These are phyloP conservation scores for Trypanosomatidae sp. DNA, from an alignment of 208 protist genomes.

Conservation along the genomic window DNA sequence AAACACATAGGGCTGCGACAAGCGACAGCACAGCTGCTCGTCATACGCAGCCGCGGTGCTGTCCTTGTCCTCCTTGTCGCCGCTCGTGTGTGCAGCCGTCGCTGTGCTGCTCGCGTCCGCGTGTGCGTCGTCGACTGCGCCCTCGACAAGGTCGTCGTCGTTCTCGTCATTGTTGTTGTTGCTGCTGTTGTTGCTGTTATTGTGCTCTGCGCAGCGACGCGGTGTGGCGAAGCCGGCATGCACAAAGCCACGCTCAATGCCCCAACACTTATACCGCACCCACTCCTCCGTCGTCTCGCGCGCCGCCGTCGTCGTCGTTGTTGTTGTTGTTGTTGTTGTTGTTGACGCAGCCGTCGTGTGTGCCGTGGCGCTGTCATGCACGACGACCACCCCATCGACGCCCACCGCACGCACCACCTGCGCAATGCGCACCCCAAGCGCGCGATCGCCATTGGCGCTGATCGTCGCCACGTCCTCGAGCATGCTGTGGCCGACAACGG, in stretches of 20 bases:
- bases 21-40: constrained; percentile 80
- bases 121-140: no score
- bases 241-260: background rate
- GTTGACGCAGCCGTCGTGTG: constrained; percentile 95
- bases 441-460: constrained; percentile 98
- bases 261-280: background rate
- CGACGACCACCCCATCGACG: constrained; percentile 98
- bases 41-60: no score
- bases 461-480: constrained; percentile 98
- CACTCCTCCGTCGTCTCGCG: no score
- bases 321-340: no score
- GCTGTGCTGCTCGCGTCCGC: no score
- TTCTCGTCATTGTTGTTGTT: constrained; percentile 49
- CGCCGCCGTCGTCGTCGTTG: no score
- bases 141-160: no score
- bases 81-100: no score
- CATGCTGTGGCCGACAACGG: constrained; percentile 89
- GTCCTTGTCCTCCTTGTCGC: no score
- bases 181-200: background rate
- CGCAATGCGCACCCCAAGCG: constrained; percentile 96
- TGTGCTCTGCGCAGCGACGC: constrained; percentile 15
- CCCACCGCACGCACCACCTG: constrained; percentile 97
- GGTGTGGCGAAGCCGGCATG: background rate
- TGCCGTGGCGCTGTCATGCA: constrained; percentile 95
- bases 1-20: constrained; percentile 94